These are phyloP conservation scores for Taiwanofungus camphoratus DNA, from an alignment of 1,284 basidiomycete genomes.

Conservation along the genomic window DNA sequence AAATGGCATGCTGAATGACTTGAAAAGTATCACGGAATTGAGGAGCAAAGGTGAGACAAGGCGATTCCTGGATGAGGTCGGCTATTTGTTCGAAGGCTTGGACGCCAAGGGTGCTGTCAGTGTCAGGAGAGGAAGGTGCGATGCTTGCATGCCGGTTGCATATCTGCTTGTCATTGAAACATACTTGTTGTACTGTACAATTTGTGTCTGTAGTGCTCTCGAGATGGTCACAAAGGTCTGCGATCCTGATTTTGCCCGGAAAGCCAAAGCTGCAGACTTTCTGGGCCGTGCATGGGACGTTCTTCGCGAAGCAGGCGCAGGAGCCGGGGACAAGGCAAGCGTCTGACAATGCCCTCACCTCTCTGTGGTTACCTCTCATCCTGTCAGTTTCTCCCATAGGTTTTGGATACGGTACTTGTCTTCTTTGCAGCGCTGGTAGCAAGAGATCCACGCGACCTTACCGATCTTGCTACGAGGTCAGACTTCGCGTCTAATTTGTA, in stretches of 20 bases:
- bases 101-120: constrained; percentile 43
- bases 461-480: constrained; percentile 43
- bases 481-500: constrained; percentile 41
- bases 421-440: constrained; percentile 57
- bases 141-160: not conserved
- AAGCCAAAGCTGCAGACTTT: constrained; percentile 71
- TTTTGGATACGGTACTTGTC: constrained; percentile 53
- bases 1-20: constrained; percentile 60
- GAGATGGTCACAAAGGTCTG: constrained; percentile 71
- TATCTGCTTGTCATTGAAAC: not conserved
- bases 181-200: too few species aligned
- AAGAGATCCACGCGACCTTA: constrained; percentile 45
- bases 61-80: constrained; percentile 73
- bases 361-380: too few species aligned
- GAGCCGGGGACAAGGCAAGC: constrained; percentile 52
- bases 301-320: constrained; percentile 51
- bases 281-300: constrained; percentile 60
- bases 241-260: constrained; percentile 65
- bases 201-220: constrained; percentile 44
- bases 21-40: constrained; percentile 76
- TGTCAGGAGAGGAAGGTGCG: constrained; percentile 61
- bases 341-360: not conserved
- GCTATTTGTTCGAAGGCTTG: constrained; percentile 76
- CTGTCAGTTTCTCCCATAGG: constrained; percentile 33
- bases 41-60: constrained; percentile 73